Evolutionary conservation across 2,329 filamentous ascomycete genomes (phyloP).

Genomic region (Colletotrichum simmondsii): DNA sequence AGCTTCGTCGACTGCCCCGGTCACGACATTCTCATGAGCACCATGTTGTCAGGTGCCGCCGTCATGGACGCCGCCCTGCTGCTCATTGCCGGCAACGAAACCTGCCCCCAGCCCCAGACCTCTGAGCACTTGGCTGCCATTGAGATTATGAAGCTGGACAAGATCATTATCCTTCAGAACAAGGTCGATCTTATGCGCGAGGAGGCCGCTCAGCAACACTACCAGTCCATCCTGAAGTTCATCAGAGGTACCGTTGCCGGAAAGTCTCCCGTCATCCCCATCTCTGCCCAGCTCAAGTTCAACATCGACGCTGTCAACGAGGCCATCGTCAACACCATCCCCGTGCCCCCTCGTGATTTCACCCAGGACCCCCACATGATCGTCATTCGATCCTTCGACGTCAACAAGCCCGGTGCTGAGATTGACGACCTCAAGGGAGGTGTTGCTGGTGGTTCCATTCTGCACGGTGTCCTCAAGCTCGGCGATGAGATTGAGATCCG

Average conservation of each 20-base stretch:
- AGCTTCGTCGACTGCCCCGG: conserved; percentile 98
- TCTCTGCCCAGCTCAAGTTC: conserved; percentile 98
- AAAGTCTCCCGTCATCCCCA: conserved; percentile 94
- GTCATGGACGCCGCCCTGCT: conserved; percentile 99
- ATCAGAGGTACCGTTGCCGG: conserved; percentile 97
- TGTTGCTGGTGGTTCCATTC: conserved; percentile 96
- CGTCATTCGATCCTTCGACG: conserved; percentile 98
- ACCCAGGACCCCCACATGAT: conserved; percentile 96
- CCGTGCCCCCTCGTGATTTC: conserved; percentile 92
- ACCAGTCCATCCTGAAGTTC: conserved; percentile 98
- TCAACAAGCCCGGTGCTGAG: conserved; percentile 99
- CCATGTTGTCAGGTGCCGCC: conserved; percentile 98
- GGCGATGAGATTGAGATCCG: conserved; percentile 99
- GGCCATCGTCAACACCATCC: conserved; percentile 93
- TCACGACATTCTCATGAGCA: conserved; percentile 99
- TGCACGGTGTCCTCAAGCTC: conserved; percentile 96
- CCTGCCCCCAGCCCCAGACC: conserved; percentile 97
- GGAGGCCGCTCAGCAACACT: conserved; percentile 92
- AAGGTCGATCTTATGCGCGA: conserved; percentile 99
- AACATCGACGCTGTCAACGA: conserved; percentile 99
- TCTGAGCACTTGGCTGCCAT: conserved; percentile 99
- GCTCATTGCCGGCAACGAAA: conserved; percentile 97
- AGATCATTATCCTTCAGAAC: conserved; percentile 99
- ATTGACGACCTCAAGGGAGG: conserved; percentile 98
- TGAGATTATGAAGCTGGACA: conserved; percentile 99